phyloP scores from a whole-genome alignment of 345 rosid species.

The Heritiera fomes region DNA sequence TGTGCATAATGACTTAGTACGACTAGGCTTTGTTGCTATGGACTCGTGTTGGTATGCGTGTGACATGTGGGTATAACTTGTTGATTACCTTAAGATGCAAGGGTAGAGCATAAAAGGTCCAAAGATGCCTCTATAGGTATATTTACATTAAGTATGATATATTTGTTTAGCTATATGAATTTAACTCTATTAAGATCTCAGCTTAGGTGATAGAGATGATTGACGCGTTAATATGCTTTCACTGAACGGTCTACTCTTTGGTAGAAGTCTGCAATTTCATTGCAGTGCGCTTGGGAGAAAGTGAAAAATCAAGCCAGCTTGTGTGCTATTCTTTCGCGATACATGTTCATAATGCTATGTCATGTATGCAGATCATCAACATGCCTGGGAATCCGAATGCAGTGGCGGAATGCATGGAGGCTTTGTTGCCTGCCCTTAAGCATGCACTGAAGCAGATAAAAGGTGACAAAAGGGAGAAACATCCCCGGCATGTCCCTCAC shows the following conservation, averaged over 20 bases:
- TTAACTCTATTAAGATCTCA: neutral
- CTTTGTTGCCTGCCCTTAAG: conserved; percentile 81
- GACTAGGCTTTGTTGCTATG: neutral
- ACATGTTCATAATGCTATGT: neutral
- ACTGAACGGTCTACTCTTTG: neutral
- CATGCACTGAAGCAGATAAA: conserved; percentile 86
- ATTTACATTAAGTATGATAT: neutral
- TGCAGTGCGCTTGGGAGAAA: neutral
- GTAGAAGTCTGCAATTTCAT: neutral
- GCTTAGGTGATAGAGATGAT: neutral
- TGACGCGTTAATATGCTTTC: neutral
- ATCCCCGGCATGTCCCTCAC: conserved; percentile 85
- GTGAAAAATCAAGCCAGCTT: neutral
- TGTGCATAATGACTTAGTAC: neutral
- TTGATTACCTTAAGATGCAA: neutral
- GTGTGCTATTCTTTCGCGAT: neutral
- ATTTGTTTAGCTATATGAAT: neutral
- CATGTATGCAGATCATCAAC: conserved; percentile 69
- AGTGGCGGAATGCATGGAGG: conserved; percentile 91
- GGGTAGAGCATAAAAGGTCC: neutral
- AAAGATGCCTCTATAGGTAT: neutral
- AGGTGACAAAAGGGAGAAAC: conserved; percentile 94
- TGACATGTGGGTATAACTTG: neutral
- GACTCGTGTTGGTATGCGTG: neutral
- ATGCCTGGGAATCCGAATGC: conserved; percentile 99